Base-by-base conservation (phyloP, 2,329 filamentous ascomycete species). In the Ophiostoma tasmaniense region DNA sequence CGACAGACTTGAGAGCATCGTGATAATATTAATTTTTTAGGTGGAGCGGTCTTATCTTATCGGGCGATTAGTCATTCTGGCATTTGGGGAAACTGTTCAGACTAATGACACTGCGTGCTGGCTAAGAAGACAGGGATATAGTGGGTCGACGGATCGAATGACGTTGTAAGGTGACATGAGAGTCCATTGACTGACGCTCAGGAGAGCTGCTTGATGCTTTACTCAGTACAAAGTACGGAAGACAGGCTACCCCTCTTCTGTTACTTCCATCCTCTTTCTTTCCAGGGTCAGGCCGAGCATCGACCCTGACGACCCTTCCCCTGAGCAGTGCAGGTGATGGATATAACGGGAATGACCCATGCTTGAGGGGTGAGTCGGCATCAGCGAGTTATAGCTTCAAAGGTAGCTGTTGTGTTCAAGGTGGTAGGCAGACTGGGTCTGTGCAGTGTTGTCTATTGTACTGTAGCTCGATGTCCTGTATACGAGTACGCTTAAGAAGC, bases 121-220 rank as follows among this genome's bases (percentile, higher is more conserved):
- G 8, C 28, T 33, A 35, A 62, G n/a, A n/a, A n/a, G 28, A 33
- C 30, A n/a, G 30, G 61, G 37, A 39, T 39, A 37, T 20, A 30
- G 59, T 33, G 28, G 59, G 22, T 59, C 55, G 25, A 59, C 25
- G 14, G 14, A 61, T 55, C 50, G 50, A 61, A 61, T 59, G 66
- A 67, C 66, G 50, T 67, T 66, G 30, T 39, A 59, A 59, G 35
- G 52, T 61, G 45, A 14, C 66, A 67, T 22, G 45, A n/a, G 59
- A 68, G 62, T n/a, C 52, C 22, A 39, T 39, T 62, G 59, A 68
- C 64, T 22, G n/a, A 55, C 22, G 10, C n/a, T 22, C 50, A 55
- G 50, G n/a, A 55, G n/a, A 55, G 50, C 42, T 45, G 42, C 17
- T 45, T 45, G 42, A 45, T 17, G 42, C 42, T n/a, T 45, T 1